Conservation (phyloP, 805 yeast genomes). For the Candida alai region DNA sequence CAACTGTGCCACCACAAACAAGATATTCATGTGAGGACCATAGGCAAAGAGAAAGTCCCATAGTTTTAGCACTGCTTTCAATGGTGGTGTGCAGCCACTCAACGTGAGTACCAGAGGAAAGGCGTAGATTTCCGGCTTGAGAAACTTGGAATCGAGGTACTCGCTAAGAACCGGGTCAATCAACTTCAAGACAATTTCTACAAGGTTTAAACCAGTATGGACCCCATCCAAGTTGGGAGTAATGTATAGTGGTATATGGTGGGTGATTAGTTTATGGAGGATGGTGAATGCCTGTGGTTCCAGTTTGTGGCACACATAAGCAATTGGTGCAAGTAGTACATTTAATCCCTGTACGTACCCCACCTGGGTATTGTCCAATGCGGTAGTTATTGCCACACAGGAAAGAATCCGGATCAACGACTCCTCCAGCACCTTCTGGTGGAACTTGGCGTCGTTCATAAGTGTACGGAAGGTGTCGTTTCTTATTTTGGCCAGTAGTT, state of each 20-base stretch:
- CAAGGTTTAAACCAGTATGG: conserved; percentile 66
- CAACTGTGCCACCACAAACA: conserved; percentile 80
- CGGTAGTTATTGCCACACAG: conserved; percentile 57
- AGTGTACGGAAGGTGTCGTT: conserved; percentile 86
- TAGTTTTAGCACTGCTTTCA: conserved; percentile 65
- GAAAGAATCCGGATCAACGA: conserved; percentile 65
- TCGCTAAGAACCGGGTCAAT: conserved; percentile 70
- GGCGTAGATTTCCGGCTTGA: conserved; percentile 84
- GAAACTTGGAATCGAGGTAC: conserved; percentile 55
- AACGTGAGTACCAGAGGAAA: conserved; percentile 79
- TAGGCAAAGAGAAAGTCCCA: conserved; percentile 94
- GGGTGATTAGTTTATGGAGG: conserved; percentile 56
- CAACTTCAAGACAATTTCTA: conserved; percentile 67
- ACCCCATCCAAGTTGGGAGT: conserved; percentile 78
- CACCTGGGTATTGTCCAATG: conserved; percentile 21
- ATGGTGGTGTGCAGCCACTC: conserved; percentile 85
- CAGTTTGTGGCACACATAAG: conserved; percentile 62
- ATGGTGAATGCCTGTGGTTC: conserved; percentile 85
- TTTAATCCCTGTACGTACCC: conserved; percentile 92
- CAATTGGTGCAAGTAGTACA: conserved; percentile 78
- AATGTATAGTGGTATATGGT: conserved; percentile 73
- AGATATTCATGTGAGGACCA: conserved; percentile 82
- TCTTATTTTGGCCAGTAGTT: conserved; percentile 62
- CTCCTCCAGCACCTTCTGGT: conserved; percentile 62
- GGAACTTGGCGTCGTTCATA: conserved; percentile 67